Evolutionary conservation across 2,329 filamentous ascomycete species (phyloP).

Genomic region (Arthrobotrys conoides): DNA sequence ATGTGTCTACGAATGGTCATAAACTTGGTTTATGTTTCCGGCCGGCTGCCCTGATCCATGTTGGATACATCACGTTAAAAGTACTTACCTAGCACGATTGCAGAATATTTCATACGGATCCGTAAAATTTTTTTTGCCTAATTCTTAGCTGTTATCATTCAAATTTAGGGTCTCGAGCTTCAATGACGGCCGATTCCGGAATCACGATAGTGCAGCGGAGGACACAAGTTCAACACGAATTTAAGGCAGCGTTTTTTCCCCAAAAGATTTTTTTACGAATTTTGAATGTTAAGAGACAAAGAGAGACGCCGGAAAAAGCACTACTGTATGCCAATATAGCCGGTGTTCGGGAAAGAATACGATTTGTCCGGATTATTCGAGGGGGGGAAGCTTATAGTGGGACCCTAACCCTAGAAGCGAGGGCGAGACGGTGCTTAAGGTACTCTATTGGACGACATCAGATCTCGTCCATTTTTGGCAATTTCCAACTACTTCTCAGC

Average conservation of each 20-base stretch:
- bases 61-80: background rate
- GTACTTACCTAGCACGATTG: background rate
- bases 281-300: conserved; percentile 14
- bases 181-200: conserved; percentile 19
- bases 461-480: conserved; percentile 46
- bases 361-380: conserved; percentile 43
- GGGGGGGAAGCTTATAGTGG: conserved; percentile 4
- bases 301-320: conserved; percentile 14
- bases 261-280: conserved; percentile 37
- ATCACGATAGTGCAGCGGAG: background rate
- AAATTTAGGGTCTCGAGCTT: background rate
- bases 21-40: conserved; percentile 13
- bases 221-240: background rate
- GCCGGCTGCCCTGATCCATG: conserved; percentile 11
- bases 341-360: conserved; percentile 56
- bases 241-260: background rate
- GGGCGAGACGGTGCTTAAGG: conserved; percentile 10
- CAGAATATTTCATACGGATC: background rate
- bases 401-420: conserved; percentile 27
- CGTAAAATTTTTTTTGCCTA: conserved; percentile 14
- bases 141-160: conserved; percentile 2
- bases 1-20: background rate
- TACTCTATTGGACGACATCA: conserved; percentile 12
- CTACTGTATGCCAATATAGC: background rate
- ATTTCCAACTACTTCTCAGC: conserved; percentile 44